Evolutionary conservation across 768 basidiomycete genomes (phyloP), one percentile per base, ranked within the genome.

Genomic region (Rhizopogon sp.): DNA sequence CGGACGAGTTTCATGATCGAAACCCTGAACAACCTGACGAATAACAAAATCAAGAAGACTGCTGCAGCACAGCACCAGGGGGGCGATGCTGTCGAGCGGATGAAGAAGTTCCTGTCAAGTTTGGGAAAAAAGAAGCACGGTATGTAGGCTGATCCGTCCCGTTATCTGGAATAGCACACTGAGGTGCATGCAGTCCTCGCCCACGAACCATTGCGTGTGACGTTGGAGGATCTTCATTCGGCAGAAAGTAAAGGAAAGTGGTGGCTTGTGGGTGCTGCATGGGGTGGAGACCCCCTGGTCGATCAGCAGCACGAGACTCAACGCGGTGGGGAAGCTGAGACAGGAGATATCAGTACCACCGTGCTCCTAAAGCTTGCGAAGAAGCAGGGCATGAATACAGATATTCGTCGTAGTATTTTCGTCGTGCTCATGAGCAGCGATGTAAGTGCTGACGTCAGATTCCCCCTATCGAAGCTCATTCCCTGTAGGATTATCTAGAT

Each of bases 361-460:
- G 67, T 74, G 5, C 74, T 98, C 33, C 59, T 87, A 39, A 87
- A 85, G 61, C 78, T 98, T n/a, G 96, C 97, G 4, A 79, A 84
- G 60, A 88, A 85, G 66, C 97, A 99, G 67, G 97, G 97, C 20
- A 98, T 99, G 96, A 99, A 99, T 65, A 98, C 95, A 2, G 97
- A 98, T 62, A 87, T 98, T 39, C 80, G 96, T 39, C 77, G 93
- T 58, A 87, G 88, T 53, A 85, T 98, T 51, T 99, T 99, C 64
- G 84, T 94, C 14, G 88, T 95, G 11, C 72, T 98, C 37, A 97
- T 98, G 93, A 96, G 90, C 64, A 90, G 91, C 61, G 93, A 96
- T 65, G 96, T 96, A 64, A 60, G 85, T 72, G 6, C 22, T 39
- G 1, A 28, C 11, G 5, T 50, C n/a, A 5, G 10, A 33, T 33